phyloP scores from a whole-genome alignment of 2,329 filamentous ascomycete genomes.

The Fonsecaea nubica region DNA sequence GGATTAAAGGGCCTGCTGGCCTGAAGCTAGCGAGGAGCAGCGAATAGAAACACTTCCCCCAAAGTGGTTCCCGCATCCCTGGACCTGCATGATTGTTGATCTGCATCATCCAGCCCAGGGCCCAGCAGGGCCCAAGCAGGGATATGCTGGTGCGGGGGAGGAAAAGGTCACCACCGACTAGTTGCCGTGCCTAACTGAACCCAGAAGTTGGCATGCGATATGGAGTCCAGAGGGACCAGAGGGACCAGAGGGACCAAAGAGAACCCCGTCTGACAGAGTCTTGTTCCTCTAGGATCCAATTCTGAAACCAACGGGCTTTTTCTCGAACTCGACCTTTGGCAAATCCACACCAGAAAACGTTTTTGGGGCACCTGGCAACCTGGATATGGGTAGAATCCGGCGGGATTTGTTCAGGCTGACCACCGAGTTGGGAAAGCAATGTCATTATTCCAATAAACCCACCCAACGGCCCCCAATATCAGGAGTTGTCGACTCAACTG shows the following conservation, averaged over 20 bases:
- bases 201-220: background rate
- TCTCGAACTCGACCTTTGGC: background rate
- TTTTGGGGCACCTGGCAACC: background rate
- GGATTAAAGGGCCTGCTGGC: background rate
- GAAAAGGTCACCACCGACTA: background rate
- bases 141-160: background rate
- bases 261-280: background rate
- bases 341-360: background rate
- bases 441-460: background rate
- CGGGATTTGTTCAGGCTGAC: background rate
- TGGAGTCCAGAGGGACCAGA: background rate
- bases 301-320: conserved; percentile 2
- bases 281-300: background rate
- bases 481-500: background rate
- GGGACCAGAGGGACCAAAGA: too few relatives aligned
- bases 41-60: background rate
- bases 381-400: background rate
- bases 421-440: background rate
- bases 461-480: background rate
- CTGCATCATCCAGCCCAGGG: background rate
- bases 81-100: conserved; percentile 3
- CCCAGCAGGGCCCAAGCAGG: background rate
- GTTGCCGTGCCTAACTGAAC: background rate
- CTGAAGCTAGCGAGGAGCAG: background rate
- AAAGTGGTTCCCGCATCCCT: background rate